Conservation (phyloP, 2,329 filamentous ascomycete genomes). For the Hypoxylon sp. region DNA sequence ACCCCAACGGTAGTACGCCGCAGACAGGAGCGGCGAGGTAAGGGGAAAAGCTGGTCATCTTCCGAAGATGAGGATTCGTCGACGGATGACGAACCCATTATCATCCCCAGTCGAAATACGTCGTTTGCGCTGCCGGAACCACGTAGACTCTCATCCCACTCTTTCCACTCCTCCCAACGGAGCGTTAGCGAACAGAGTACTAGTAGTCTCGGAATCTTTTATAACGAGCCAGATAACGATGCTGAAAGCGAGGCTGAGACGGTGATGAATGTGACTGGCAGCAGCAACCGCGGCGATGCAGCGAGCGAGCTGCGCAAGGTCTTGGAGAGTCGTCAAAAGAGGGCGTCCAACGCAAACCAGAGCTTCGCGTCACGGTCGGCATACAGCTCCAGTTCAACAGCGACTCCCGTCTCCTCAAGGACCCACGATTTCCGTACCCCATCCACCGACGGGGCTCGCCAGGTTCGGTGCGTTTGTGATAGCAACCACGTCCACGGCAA, state of each 20-base stretch:
- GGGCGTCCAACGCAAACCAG: conserved; percentile 53
- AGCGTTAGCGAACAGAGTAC: conserved; percentile 65
- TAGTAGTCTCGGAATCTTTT: conserved; percentile 57
- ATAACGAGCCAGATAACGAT: conserved; percentile 55
- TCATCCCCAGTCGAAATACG: conserved; percentile 70
- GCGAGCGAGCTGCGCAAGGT: conserved; percentile 71
- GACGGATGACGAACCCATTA: conserved; percentile 73
- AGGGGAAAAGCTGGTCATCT: conserved; percentile 57
- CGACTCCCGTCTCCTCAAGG: conserved; percentile 66
- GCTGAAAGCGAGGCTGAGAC: conserved; percentile 72
- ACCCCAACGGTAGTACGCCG: conserved; percentile 42
- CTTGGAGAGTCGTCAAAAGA: conserved; percentile 64
- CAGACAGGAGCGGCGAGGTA: conserved; percentile 38
- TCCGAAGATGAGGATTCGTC: conserved; percentile 68
- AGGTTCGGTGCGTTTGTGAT: conserved; percentile 69
- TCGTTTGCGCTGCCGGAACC: conserved; percentile 71
- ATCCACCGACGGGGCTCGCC: conserved; percentile 58
- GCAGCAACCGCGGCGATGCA: conserved; percentile 64
- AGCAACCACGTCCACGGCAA: conserved; percentile 57
- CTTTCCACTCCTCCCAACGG: conserved; percentile 61
- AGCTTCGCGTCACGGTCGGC: conserved; percentile 52
- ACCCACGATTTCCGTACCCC: conserved; percentile 63
- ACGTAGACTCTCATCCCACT: conserved; percentile 58
- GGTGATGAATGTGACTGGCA: conserved; percentile 61
- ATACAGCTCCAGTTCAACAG: conserved; percentile 50